Percentiles rank a stretch among this genome's conserved stretches.
These are phyloP conservation scores for Phragmites australis DNA, from an alignment of 176 grass and related monocot species.

Conservation along the genomic window DNA sequence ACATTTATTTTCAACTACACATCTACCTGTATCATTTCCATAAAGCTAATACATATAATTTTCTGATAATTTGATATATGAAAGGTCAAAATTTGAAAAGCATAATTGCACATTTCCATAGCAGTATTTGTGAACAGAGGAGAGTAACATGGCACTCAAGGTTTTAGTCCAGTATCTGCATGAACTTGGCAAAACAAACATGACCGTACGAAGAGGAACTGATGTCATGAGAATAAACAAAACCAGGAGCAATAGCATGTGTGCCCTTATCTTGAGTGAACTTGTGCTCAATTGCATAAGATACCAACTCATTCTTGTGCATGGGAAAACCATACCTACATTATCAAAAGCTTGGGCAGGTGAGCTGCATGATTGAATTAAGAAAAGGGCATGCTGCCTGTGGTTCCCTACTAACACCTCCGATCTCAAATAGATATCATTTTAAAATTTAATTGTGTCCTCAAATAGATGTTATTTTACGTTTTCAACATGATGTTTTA, in stretches of 20 bases:
- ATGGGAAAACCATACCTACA: conserved; percentile 51
- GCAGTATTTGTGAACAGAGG: neutral
- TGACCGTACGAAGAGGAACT: conserved; percentile 23
- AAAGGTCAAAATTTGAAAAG: neutral
- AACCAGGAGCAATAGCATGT: conserved; percentile 47
- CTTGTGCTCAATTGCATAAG: conserved; percentile 54
- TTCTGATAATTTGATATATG: neutral
- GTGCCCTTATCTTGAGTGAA: conserved; percentile 54
- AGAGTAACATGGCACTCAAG: conserved; percentile 49
- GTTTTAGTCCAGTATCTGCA: conserved; percentile 11
- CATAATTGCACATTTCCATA: conserved; percentile 33
- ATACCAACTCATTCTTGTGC: conserved; percentile 59
- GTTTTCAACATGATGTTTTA: no score
- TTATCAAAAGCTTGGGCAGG: conserved; percentile 52
- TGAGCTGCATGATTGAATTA: conserved; percentile 54
- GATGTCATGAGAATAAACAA: conserved; percentile 43
- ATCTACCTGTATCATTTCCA: neutral
- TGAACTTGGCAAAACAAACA: conserved; percentile 42
- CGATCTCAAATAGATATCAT: no score
- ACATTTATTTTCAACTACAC: neutral
- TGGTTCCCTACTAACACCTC: conserved; percentile 45
- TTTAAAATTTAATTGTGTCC: no score
- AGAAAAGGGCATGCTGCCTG: conserved; percentile 44
- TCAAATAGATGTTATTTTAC: no score
- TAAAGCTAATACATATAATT: neutral